Conservation (phyloP, 129 eudicot species). For the Kitagawia praeruptora region DNA sequence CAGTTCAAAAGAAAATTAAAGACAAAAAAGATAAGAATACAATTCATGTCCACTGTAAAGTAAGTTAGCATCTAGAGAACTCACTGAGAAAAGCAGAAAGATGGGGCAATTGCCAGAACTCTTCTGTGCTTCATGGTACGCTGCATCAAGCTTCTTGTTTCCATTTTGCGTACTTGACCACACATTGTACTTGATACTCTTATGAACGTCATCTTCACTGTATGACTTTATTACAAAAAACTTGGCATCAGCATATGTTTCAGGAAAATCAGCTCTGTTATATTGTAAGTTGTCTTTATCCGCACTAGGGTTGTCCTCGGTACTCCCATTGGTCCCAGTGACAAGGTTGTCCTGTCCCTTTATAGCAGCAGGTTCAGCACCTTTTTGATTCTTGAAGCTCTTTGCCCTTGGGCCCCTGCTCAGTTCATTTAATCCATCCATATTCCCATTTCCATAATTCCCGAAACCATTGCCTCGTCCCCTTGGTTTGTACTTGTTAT, state of each 20-base stretch:
- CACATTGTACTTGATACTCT: constrained; percentile 40
- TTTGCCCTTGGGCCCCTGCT: constrained; percentile 41
- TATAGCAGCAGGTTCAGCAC: constrained; percentile 6
- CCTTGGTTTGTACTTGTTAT: constrained; percentile 30
- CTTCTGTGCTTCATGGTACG: constrained; percentile 29
- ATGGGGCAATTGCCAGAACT: constrained; percentile 29
- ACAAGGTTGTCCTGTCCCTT: constrained; percentile 21
- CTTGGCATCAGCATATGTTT: constrained; percentile 30
- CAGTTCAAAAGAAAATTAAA: neutral
- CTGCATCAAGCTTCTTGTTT: constrained; percentile 40
- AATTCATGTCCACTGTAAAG: neutral
- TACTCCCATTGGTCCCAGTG: neutral
- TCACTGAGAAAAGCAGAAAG: constrained; percentile 40
- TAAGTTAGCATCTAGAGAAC: neutral
- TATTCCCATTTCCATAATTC: constrained; percentile 22
- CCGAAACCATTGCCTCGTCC: constrained; percentile 21
- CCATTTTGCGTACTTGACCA: constrained; percentile 52
- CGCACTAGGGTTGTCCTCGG: constrained; percentile 5
- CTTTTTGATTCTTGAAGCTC: constrained; percentile 25
- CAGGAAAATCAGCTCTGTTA: constrained; percentile 32
- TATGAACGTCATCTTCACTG: constrained; percentile 49
- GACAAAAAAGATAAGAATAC: neutral
- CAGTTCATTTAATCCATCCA: constrained; percentile 34
- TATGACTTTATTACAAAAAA: constrained; percentile 43
- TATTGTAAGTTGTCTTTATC: constrained; percentile 25